Evolutionary conservation across 208 protist genomes (phyloP).

Genomic region (Entamoeba invadens): DNA sequence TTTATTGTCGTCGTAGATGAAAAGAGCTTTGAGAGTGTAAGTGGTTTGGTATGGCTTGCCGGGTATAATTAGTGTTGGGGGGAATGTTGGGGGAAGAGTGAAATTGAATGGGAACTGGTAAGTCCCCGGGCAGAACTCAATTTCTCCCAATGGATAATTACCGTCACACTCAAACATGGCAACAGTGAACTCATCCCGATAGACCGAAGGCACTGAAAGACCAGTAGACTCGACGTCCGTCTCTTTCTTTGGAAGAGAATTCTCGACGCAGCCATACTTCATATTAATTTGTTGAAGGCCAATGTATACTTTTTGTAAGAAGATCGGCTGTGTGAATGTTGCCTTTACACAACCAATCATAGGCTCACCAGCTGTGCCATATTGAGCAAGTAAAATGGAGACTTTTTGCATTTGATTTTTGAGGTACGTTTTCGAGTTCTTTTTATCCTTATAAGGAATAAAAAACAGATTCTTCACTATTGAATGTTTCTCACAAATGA

Average conservation of each 20-base stretch:
- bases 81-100: neutral
- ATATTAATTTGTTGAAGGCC: neutral
- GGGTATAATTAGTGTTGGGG: neutral
- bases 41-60: neutral
- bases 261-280: neutral
- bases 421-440: too few species aligned
- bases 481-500: too few species aligned
- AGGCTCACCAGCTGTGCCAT: neutral
- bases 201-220: neutral
- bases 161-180: neutral
- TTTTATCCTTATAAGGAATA: too few species aligned
- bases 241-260: neutral
- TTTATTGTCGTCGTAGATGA: neutral
- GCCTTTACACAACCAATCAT: neutral
- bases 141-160: neutral
- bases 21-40: neutral
- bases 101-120: neutral
- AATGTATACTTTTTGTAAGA: neutral
- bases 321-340: neutral
- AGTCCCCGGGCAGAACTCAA: neutral
- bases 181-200: too few species aligned
- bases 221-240: neutral
- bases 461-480: too few species aligned
- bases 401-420: too few species aligned
- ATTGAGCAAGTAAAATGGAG: neutral